Conservation (phyloP, 2,329 filamentous ascomycete species). For the Aspergillus sergii region DNA sequence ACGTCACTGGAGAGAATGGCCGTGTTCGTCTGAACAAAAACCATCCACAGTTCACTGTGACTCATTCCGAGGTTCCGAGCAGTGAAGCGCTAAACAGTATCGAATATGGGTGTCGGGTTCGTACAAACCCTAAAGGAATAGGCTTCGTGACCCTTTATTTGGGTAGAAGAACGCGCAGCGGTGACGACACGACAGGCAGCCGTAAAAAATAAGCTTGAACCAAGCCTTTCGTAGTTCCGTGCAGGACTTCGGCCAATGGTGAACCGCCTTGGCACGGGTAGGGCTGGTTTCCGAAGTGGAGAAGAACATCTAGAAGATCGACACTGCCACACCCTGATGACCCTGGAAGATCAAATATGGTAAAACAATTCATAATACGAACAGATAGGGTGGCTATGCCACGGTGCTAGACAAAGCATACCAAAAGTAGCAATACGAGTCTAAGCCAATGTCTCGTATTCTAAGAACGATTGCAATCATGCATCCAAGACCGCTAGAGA, state of each 20-base stretch:
- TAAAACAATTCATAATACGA: neutral
- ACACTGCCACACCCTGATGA: neutral
- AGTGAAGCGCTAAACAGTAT: neutral
- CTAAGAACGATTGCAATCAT: neutral
- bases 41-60: neutral
- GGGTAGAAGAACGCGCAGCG: neutral
- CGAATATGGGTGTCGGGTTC: neutral
- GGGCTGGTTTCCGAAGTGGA: neutral
- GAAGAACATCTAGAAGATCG: neutral
- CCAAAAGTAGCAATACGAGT: neutral
- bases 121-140: neutral
- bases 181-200: neutral
- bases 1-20: neutral
- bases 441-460: neutral
- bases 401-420: neutral
- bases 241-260: neutral
- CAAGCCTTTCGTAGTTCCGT: neutral
- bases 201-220: neutral
- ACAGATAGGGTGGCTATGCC: neutral
- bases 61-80: neutral
- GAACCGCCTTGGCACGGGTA: neutral
- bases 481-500: neutral
- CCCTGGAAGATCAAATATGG: neutral
- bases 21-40: neutral
- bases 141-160: neutral